Evolutionary conservation across 164 flowering plant genomes (phyloP).

Genomic region (Umbilicus rupestris): DNA sequence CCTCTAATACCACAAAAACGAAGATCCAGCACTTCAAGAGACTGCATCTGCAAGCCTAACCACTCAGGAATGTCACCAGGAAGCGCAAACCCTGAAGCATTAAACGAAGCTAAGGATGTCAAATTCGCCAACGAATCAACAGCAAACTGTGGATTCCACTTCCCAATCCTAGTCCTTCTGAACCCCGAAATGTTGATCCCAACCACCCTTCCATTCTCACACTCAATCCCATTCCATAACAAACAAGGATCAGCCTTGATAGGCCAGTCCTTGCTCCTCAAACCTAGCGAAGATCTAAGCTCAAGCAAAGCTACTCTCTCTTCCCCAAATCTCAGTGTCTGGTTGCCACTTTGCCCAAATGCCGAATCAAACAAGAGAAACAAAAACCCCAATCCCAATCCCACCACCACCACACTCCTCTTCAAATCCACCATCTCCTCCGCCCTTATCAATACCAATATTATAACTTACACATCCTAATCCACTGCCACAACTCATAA

Average conservation of each 20-base stretch:
- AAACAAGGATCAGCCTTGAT: constrained; percentile 49
- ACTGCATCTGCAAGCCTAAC: constrained; percentile 22
- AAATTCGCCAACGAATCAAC: constrained; percentile 37
- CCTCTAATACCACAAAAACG: constrained; percentile 36
- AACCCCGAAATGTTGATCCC: constrained; percentile 59
- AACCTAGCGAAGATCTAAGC: constrained; percentile 70
- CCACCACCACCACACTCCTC: constrained; percentile 10
- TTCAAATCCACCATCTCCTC: constrained; percentile 34
- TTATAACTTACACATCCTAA: not conserved
- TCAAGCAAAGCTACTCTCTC: constrained; percentile 47
- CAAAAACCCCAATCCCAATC: constrained; percentile 7
- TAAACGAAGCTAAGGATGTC: constrained; percentile 24
- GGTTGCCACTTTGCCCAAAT: constrained; percentile 14
- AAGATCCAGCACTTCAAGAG: constrained; percentile 31
- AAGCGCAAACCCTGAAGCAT: constrained; percentile 25
- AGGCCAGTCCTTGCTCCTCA: constrained; percentile 82
- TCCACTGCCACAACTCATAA: constrained; percentile 1
- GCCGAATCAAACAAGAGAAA: constrained; percentile 23
- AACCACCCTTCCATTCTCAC: constrained; percentile 37
- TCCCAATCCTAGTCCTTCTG: constrained; percentile 37
- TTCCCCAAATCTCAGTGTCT: constrained; percentile 12
- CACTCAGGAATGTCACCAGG: constrained; percentile 33
- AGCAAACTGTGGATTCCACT: constrained; percentile 38
- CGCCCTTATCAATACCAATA: not conserved
- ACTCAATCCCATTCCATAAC: constrained; percentile 38